phyloP scores from a whole-genome alignment of 768 basidiomycete species.

The Leccinum uliginosum region DNA sequence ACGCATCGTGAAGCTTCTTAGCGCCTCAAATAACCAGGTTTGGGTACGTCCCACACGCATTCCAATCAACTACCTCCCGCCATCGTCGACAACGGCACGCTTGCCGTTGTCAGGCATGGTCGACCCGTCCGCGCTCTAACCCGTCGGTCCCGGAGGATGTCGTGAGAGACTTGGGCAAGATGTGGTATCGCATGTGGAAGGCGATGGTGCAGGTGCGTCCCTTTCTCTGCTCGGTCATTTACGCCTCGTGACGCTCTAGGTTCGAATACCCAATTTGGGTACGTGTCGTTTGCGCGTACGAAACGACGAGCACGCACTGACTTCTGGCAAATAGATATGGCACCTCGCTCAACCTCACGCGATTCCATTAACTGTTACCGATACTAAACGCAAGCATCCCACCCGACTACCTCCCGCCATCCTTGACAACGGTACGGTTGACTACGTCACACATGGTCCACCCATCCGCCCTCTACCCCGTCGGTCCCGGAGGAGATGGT shows the following conservation, averaged over 20 bases:
- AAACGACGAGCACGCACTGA: background rate
- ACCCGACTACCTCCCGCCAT: conserved; percentile 40
- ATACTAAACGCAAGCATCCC: conserved; percentile 69
- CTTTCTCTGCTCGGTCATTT: background rate
- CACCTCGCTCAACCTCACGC: conserved; percentile 71
- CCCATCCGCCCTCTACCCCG: conserved; percentile 36
- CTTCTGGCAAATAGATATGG: conserved; percentile 48
- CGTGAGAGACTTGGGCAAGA: conserved; percentile 69
- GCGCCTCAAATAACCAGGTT: too few species aligned
- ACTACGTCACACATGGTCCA: conserved; percentile 29
- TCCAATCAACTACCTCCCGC: too few species aligned
- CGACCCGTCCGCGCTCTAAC: too few species aligned
- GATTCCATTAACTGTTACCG: conserved; percentile 59
- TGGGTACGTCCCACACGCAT: too few species aligned
- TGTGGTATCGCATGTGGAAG: conserved; percentile 83
- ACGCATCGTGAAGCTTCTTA: too few species aligned
- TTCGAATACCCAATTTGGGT: conserved; percentile 86
- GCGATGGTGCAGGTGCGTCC: conserved; percentile 73
- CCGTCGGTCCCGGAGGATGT: too few species aligned
- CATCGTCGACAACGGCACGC: too few species aligned
- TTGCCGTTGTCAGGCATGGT: too few species aligned
- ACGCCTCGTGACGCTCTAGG: conserved; percentile 31
- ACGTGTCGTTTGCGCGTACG: conserved; percentile 14
- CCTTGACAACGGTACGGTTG: conserved; percentile 32
- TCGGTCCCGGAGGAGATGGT: too few species aligned